A percentile compares a stretch with the other conserved stretches of the same genome.
These are phyloP conservation scores for Crithidia fasciculata DNA, from an alignment of 208 protist genomes.

Conservation along the genomic window DNA sequence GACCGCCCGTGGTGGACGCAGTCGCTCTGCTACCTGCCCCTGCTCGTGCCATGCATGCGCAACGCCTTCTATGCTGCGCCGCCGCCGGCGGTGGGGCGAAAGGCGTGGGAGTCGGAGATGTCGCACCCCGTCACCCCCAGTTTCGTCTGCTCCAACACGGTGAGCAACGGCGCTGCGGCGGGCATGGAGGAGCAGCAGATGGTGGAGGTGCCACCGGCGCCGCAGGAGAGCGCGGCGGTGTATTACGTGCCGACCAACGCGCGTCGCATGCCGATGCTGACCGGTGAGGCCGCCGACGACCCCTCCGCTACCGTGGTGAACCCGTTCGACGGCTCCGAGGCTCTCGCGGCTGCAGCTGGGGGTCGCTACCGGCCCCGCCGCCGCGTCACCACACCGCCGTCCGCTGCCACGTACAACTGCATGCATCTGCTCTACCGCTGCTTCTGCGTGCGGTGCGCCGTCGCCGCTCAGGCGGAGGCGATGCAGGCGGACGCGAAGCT, in stretches of 20 bases:
- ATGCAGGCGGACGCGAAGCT: conserved; percentile 54
- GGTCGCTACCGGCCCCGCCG: neutral
- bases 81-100: conserved; percentile 12
- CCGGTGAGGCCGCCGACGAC: neutral
- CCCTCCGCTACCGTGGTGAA: neutral
- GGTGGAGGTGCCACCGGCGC: neutral
- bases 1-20: conserved; percentile 41
- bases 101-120: conserved; percentile 17
- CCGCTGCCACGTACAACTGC: conserved; percentile 2
- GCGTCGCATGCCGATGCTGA: neutral
- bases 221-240: neutral
- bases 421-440: conserved; percentile 45
- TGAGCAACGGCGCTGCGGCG: neutral
- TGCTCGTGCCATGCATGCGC: conserved; percentile 22
- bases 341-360: neutral
- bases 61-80: conserved; percentile 24
- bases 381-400: neutral
- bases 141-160: conserved; percentile 6
- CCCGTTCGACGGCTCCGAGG: neutral
- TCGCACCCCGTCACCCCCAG: conserved; percentile 6
- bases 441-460: conserved; percentile 72
- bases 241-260: conserved; percentile 22
- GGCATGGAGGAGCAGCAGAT: neutral
- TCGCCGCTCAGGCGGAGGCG: conserved; percentile 61
- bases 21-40: conserved; percentile 31